Evolutionary conservation across 1,139 yeast genomes (phyloP).

Genomic region (Saccharomyces uvarum): DNA sequence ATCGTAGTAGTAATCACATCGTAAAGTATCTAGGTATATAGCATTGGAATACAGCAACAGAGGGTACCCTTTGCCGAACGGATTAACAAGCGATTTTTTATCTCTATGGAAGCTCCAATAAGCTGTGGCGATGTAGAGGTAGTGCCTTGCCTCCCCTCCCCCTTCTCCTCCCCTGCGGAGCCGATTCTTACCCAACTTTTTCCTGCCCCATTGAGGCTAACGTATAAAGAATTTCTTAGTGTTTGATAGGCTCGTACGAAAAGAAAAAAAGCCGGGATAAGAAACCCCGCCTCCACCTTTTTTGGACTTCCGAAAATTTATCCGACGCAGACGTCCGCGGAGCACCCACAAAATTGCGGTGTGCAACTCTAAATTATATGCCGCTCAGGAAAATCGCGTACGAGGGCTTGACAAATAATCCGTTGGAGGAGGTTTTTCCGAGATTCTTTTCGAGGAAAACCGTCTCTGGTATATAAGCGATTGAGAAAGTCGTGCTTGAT

Average conservation of each 20-base stretch:
- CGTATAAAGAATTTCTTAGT: background rate
- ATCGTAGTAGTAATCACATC: background rate
- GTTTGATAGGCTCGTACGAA: background rate
- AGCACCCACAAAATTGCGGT: background rate
- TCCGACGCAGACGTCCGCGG: background rate
- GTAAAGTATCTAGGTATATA: background rate
- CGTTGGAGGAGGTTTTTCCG: background rate
- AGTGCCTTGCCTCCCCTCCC: background rate
- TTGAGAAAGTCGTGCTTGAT: background rate
- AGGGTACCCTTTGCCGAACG: background rate
- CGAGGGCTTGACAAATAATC: background rate
- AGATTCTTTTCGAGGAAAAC: background rate
- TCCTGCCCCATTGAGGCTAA: background rate
- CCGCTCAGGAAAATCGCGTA: background rate
- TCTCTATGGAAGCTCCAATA: background rate
- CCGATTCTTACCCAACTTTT: background rate
- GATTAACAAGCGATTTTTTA: background rate
- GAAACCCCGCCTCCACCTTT: constrained; percentile 1
- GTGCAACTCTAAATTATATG: background rate
- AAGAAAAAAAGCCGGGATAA: background rate
- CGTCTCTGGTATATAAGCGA: background rate
- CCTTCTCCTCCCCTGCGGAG: background rate
- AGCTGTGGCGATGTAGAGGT: background rate
- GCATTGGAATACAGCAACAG: background rate
- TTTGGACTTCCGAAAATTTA: background rate